Percentiles rank a stretch among this genome's conserved stretches.
These are phyloP conservation scores for Fomitopsis serialis DNA, from an alignment of 768 basidiomycete species.

Conservation along the genomic window DNA sequence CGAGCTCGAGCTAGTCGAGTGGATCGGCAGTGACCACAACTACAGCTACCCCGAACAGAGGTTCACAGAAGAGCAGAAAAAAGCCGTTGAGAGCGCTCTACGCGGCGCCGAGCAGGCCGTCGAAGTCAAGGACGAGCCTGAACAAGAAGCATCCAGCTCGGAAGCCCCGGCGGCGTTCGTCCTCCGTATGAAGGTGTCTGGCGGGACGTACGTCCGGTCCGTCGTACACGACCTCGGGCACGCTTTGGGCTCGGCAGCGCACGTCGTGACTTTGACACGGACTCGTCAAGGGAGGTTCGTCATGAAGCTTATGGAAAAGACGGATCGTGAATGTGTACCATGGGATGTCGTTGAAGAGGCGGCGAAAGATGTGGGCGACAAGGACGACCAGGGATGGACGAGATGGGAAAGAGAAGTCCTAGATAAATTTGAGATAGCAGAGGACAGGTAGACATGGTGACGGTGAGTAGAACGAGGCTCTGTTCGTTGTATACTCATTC, in stretches of 20 bases:
- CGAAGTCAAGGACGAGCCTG: conserved; percentile 29
- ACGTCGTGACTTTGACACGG: conserved; percentile 87
- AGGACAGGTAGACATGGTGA: conserved; percentile 13
- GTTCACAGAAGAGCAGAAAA: conserved; percentile 63
- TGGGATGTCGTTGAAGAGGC: conserved; percentile 74
- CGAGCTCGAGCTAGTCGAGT: conserved; percentile 71
- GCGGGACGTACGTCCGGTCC: conserved; percentile 95
- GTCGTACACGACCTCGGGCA: conserved; percentile 91
- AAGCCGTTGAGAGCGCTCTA: conserved; percentile 62
- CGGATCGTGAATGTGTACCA: conserved; percentile 59
- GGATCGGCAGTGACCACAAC: conserved; percentile 69
- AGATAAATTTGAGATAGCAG: conserved; percentile 56
- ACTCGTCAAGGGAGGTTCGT: conserved; percentile 85
- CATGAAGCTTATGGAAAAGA: conserved; percentile 42
- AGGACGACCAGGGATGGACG: conserved; percentile 61
- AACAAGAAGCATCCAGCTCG: conserved; percentile 25
- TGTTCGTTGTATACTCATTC: too few species aligned
- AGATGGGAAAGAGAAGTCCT: conserved; percentile 85
- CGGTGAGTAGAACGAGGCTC: too few species aligned
- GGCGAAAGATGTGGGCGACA: conserved; percentile 43
- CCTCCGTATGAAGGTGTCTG: conserved; percentile 88
- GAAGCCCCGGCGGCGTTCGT: conserved; percentile 70
- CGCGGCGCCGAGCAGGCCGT: conserved; percentile 39
- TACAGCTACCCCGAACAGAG: conserved; percentile 74
- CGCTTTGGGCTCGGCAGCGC: conserved; percentile 80